Evolutionary conservation across 1,284 basidiomycete species (phyloP).

Genomic region (Rhodotorula sp.): DNA sequence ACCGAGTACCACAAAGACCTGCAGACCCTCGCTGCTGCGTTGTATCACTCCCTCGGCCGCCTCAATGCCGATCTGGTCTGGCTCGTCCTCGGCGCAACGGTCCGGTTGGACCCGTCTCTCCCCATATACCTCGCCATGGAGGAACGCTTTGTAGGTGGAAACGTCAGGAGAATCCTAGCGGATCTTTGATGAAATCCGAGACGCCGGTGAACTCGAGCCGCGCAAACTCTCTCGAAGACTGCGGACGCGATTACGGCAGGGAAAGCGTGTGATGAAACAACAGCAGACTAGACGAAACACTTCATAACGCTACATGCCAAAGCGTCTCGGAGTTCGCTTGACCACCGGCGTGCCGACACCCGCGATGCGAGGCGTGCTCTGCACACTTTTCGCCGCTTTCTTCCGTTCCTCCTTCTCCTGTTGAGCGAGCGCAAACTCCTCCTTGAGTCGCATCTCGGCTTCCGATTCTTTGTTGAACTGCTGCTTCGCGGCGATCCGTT

Average conservation of each 20-base stretch:
- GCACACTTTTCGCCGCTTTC: constrained; percentile 39
- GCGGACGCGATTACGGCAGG: too few relatives aligned
- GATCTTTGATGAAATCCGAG: neutral
- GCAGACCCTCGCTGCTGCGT: constrained; percentile 61
- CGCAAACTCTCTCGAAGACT: neutral
- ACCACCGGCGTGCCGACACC: constrained; percentile 39
- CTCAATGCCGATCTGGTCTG: constrained; percentile 77
- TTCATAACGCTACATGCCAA: constrained; percentile 24
- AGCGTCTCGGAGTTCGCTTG: constrained; percentile 37
- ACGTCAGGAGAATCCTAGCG: neutral
- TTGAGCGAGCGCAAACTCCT: constrained; percentile 33
- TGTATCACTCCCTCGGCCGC: constrained; percentile 63
- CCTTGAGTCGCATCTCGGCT: constrained; percentile 39
- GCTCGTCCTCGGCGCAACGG: constrained; percentile 61
- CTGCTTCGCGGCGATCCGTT: constrained; percentile 69
- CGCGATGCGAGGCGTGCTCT: constrained; percentile 41
- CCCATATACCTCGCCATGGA: neutral
- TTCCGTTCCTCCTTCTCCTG: constrained; percentile 37
- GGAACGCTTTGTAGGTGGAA: too few relatives aligned
- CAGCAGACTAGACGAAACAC: neutral
- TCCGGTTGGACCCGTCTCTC: neutral
- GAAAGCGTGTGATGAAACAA: neutral
- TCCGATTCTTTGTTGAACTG: constrained; percentile 36
- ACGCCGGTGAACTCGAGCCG: neutral
- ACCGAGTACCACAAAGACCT: constrained; percentile 65